Percentiles rank a stretch among this genome's conserved stretches.
phyloP scores from a whole-genome alignment of 202 grass and related monocot species.

The Alloteropsis angusta region DNA sequence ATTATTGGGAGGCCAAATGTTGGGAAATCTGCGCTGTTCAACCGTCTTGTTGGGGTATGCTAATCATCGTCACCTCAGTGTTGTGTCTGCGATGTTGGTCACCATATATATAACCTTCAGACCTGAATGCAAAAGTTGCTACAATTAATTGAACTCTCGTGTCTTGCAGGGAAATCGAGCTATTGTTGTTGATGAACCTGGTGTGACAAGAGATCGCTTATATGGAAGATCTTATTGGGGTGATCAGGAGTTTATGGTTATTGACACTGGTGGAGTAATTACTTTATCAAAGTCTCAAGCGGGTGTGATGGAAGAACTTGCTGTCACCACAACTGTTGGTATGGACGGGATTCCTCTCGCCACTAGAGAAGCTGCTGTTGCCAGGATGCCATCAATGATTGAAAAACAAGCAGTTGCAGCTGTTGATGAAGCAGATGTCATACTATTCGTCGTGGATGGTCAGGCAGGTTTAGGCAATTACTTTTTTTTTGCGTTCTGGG shows the following conservation, averaged over 20 bases:
- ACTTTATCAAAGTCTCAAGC: conserved; percentile 73
- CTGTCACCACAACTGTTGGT: conserved; percentile 74
- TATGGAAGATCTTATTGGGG: conserved; percentile 83
- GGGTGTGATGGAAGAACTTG: conserved; percentile 88
- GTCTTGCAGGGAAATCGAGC: conserved; percentile 58
- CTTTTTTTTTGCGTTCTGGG: neutral
- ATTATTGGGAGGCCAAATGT: conserved; percentile 92
- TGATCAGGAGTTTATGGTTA: conserved; percentile 71
- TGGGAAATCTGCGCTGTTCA: conserved; percentile 93
- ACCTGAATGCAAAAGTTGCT: neutral
- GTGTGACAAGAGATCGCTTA: conserved; percentile 82
- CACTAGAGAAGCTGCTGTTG: conserved; percentile 77
- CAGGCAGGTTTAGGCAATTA: conserved; percentile 49
- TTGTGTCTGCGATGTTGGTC: neutral
- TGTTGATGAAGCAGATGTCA: conserved; percentile 65
- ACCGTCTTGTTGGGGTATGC: conserved; percentile 86
- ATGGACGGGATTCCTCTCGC: conserved; percentile 92
- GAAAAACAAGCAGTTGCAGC: conserved; percentile 86
- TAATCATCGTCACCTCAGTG: neutral
- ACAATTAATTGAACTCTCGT: neutral
- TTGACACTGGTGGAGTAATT: conserved; percentile 88
- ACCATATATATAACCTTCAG: neutral
- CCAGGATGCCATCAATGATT: conserved; percentile 92
- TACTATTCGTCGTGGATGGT: conserved; percentile 90
- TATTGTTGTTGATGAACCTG: conserved; percentile 94